Evolutionary conservation across 495 filamentous ascomycete species (phyloP), one percentile per base, ranked within the genome.

Genomic region (Wilcoxina mikolae): DNA sequence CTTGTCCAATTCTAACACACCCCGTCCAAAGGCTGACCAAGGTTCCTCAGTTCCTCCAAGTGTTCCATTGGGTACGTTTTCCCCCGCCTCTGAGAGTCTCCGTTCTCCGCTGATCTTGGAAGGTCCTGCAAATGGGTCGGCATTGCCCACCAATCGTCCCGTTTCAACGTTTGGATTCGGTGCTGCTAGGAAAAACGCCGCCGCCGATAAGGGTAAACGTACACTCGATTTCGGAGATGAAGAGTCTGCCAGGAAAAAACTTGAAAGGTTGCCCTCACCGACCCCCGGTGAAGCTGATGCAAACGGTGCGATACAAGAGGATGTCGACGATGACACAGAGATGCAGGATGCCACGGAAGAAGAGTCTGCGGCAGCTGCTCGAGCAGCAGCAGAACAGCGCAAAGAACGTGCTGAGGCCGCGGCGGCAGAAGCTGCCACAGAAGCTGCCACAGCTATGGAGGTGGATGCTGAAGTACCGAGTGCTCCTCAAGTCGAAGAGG

Each of bases 161-260:
- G 80, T 45, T 88, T 88, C 65, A 60, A 81, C 82, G 11, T 95
- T 95, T 63, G 89, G 87, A 0, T 77, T 96, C 48, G 79, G 80
- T 56, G 79, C 76, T 44, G 83, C 81, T 59, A 71, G 71, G 42
- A 67, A 72, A 47, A 84, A 58, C 68, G 11, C n/a, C n/a, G n/a
- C n/a, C n/a, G 87, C 88, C 15, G 87, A 84, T 57, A 68, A 79
- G 9, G 74, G 79, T 1, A 88, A 85, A 65, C 79, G 79, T 26
- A 82, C 80, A 56, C 69, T 94, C 24, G 84, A 85, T 51, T 83
- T 96, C 60, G 87, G 81, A 48, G 89, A 95, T 62, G 89, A 95
- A 62, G 86, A 93, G 58, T 78, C 78, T 35, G 82, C 81, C 3
- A 78, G 84, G 57, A 86, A 86, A 62, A 94, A 93, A 68, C 75